These are phyloP conservation scores for Albugo candida DNA, from an alignment of 352 stramenopile genomes.

Conservation along the genomic window DNA sequence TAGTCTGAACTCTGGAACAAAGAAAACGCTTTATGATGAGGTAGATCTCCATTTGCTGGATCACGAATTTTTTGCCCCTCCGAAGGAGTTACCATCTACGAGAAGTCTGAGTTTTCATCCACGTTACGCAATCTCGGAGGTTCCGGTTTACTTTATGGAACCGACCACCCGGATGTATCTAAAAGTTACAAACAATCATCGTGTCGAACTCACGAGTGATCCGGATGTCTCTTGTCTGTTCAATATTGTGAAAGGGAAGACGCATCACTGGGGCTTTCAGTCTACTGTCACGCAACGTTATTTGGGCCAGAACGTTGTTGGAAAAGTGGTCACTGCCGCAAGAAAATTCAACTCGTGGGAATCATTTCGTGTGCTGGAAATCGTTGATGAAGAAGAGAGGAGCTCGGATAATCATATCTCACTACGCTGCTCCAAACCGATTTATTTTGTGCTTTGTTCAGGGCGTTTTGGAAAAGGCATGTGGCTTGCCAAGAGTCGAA, in stretches of 20 bases:
- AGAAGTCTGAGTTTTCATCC: background rate
- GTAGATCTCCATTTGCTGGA: slow-evolving; percentile 31
- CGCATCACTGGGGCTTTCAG: slow-evolving; percentile 65
- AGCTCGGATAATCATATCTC: slow-evolving; percentile 1
- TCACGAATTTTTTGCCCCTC: slow-evolving; percentile 20
- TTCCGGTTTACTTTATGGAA: slow-evolving; percentile 56
- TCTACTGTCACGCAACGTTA: slow-evolving; percentile 36
- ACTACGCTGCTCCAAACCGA: slow-evolving; percentile 1
- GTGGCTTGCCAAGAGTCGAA: slow-evolving; percentile 39
- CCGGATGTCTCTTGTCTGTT: slow-evolving; percentile 57
- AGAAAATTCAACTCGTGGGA: slow-evolving; percentile 61
- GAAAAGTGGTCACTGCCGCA: slow-evolving; percentile 25
- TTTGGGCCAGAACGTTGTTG: slow-evolving; percentile 58
- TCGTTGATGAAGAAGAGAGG: slow-evolving; percentile 8
- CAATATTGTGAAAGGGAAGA: slow-evolving; percentile 44
- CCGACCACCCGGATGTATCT: slow-evolving; percentile 26
- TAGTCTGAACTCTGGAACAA: slow-evolving; percentile 3
- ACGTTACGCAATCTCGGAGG: slow-evolving; percentile 1
- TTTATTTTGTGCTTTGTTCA: slow-evolving; percentile 60
- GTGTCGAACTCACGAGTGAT: slow-evolving; percentile 36
- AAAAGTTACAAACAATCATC: slow-evolving; percentile 33
- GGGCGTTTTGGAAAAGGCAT: slow-evolving; percentile 65
- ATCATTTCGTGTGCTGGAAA: slow-evolving; percentile 42
- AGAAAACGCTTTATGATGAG: slow-evolving; percentile 50
- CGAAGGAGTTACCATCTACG: background rate